These are phyloP conservation scores for Citrullus colocynthis DNA, from an alignment of 306 rosid species.

Conservation along the genomic window DNA sequence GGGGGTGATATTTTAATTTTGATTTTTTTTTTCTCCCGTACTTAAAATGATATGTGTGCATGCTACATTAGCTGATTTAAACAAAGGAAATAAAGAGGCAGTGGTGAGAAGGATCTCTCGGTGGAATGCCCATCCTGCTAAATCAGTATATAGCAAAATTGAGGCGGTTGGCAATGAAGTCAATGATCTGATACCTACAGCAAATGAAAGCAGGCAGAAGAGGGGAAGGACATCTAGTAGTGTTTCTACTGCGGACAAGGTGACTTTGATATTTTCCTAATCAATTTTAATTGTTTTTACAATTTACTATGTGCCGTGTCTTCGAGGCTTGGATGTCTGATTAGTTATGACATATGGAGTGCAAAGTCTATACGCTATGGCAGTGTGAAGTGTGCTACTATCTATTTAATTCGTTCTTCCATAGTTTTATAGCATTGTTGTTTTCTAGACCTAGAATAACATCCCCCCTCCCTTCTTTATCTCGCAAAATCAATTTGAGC, in stretches of 20 bases:
- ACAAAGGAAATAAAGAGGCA: constrained; percentile 34
- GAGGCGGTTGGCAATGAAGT: constrained; percentile 25
- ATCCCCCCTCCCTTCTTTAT: not conserved
- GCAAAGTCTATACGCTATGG: not conserved
- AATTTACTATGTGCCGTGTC: not conserved
- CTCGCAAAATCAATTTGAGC: not conserved
- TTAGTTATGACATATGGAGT: not conserved
- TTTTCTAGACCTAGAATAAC: not conserved
- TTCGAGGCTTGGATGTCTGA: not conserved
- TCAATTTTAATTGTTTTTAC: not conserved
- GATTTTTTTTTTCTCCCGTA: not conserved
- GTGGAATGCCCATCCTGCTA: constrained; percentile 52
- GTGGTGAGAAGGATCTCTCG: constrained; percentile 54
- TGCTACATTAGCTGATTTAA: constrained; percentile 15
- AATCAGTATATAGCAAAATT: constrained; percentile 18
- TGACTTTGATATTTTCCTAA: constrained; percentile 10
- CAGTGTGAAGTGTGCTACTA: not conserved
- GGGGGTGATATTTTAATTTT: not conserved
- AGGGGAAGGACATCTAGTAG: constrained; percentile 31
- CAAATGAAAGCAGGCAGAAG: constrained; percentile 42
- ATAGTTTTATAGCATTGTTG: not conserved
- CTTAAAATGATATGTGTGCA: not conserved
- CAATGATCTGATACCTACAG: constrained; percentile 23
- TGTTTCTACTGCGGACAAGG: constrained; percentile 36
- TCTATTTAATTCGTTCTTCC: not conserved